Percentiles rank a stretch among this genome's conserved stretches.
Evolutionary conservation across 164 flowering plant genomes (phyloP).

Genomic region (Vitis rupestris): DNA sequence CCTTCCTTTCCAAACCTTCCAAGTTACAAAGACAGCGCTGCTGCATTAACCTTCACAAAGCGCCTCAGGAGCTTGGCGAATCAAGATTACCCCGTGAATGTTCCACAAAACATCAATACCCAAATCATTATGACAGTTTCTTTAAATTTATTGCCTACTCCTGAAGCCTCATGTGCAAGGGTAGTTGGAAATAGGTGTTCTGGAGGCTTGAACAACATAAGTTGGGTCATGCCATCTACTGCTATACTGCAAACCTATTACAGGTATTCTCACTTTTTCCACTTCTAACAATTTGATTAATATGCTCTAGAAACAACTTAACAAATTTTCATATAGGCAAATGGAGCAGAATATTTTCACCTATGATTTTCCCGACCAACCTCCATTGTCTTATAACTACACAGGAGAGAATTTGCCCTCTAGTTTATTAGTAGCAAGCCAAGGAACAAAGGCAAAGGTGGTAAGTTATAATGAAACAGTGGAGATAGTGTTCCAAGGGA

Average conservation of each 20-base stretch:
- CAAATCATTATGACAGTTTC: constrained; percentile 14
- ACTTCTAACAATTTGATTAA: background rate
- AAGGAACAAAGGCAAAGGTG: constrained; percentile 1
- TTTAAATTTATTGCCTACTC: constrained; percentile 13
- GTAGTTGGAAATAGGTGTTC: constrained; percentile 4
- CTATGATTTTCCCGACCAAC: constrained; percentile 10
- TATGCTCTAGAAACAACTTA: background rate
- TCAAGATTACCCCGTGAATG: constrained; percentile 23
- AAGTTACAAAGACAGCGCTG: background rate
- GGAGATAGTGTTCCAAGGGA: constrained; percentile 17
- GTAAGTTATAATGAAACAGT: constrained; percentile 8
- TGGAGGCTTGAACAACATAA: constrained; percentile 20
- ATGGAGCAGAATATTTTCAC: constrained; percentile 5
- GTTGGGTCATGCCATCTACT: background rate
- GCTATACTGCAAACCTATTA: constrained; percentile 13
- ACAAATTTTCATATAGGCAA: background rate
- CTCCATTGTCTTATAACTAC: constrained; percentile 11
- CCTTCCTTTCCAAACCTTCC: constrained; percentile 17
- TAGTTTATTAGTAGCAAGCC: background rate
- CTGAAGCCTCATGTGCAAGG: constrained; percentile 2
- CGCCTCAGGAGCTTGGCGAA: constrained; percentile 19
- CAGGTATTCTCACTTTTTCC: background rate
- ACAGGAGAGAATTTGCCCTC: background rate
- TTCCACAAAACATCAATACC: constrained; percentile 14
- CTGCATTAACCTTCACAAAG: constrained; percentile 1